A percentile compares a stretch with the other conserved stretches of the same genome.
These are phyloP conservation scores for Phyllachora maydis DNA, from an alignment of 2,329 filamentous ascomycete species.

Conservation along the genomic window DNA sequence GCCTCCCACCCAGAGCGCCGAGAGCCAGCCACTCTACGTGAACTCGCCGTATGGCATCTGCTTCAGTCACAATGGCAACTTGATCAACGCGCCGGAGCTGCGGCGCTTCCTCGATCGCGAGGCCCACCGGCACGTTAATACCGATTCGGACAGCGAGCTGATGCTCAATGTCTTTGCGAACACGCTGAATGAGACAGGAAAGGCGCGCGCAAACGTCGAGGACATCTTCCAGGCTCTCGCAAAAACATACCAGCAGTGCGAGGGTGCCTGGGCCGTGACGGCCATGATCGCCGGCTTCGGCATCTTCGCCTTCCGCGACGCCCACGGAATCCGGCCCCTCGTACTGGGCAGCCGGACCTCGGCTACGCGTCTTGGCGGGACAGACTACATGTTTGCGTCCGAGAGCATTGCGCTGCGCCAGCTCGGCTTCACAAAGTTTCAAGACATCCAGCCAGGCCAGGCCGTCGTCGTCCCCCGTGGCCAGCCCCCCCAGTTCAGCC, in stretches of 20 bases:
- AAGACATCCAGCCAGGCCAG: slow-evolving; percentile 64
- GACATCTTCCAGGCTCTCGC: slow-evolving; percentile 58
- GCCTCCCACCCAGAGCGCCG: slow-evolving; percentile 37
- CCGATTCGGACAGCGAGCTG: slow-evolving; percentile 71
- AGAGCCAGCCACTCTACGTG: slow-evolving; percentile 86
- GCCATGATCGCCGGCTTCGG: slow-evolving; percentile 74
- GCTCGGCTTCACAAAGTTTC: slow-evolving; percentile 57
- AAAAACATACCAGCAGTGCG: slow-evolving; percentile 53
- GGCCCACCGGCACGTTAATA: slow-evolving; percentile 74
- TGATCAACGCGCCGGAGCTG: slow-evolving; percentile 56
- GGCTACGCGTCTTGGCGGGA: slow-evolving; percentile 35
- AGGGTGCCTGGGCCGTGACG: slow-evolving; percentile 66
- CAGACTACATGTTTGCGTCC: slow-evolving; percentile 80
- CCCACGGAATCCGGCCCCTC: slow-evolving; percentile 67
- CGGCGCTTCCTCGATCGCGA: slow-evolving; percentile 53
- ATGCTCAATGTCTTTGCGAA: slow-evolving; percentile 79
- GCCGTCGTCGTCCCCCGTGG: slow-evolving; percentile 70
- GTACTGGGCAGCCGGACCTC: slow-evolving; percentile 58
- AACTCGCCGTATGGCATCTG: slow-evolving; percentile 71
- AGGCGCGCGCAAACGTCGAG: slow-evolving; percentile 62
- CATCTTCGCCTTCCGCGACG: slow-evolving; percentile 58
- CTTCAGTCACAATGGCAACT: slow-evolving; percentile 71
- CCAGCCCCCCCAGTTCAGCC: slow-evolving; percentile 53
- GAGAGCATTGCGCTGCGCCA: slow-evolving; percentile 71
- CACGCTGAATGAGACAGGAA: slow-evolving; percentile 65